Conservation (phyloP, 768 basidiomycete genomes). For the Suillus subalutaceus region DNA sequence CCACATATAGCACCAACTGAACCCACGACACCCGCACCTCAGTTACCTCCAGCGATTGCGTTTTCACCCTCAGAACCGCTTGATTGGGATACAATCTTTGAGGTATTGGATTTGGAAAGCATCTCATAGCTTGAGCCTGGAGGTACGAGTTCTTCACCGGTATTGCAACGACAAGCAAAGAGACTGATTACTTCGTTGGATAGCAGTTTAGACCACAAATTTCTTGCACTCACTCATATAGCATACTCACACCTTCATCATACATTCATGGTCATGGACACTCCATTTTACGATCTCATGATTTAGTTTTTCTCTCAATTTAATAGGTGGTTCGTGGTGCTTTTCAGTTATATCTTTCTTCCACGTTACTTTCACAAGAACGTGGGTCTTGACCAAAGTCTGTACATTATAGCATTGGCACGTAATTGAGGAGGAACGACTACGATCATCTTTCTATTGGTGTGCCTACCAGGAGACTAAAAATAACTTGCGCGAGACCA, state of each 20-base stretch:
- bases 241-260: background rate
- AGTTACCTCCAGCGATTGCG: slow-evolving; percentile 9
- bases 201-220: background rate
- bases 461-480: background rate
- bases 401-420: background rate
- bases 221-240: background rate
- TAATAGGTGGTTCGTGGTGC: background rate
- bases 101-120: slow-evolving; percentile 22
- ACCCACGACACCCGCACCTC: slow-evolving; percentile 7
- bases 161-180: background rate
- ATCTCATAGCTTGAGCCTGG: background rate
- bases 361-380: background rate
- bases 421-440: background rate
- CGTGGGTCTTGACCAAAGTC: background rate
- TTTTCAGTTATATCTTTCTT: background rate
- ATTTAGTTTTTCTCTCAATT: background rate
- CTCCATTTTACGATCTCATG: background rate
- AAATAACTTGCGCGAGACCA: background rate
- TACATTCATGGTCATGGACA: background rate
- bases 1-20: slow-evolving; percentile 8
- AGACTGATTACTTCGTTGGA: background rate
- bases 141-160: background rate
- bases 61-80: slow-evolving; percentile 24
- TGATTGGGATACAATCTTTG: slow-evolving; percentile 37
- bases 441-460: background rate